Evolutionary conservation across 345 rosid species (phyloP), one percentile per base, ranked within the genome.

Genomic region (Ceriops decandra): DNA sequence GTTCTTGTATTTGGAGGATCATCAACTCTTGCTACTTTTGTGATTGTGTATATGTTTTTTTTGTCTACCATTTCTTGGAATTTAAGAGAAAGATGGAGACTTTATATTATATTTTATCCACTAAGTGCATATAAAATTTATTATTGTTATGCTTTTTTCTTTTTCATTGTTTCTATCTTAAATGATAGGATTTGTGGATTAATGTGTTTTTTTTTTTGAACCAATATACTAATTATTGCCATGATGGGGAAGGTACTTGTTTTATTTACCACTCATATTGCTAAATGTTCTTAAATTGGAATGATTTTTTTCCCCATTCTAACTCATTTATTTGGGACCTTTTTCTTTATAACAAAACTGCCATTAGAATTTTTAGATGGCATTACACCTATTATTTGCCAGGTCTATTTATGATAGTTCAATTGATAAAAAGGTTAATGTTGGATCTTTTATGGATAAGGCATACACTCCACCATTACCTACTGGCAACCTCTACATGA

Each of bases 321-420:
- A 19, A 26, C 42, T 49, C 19, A 33, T 56, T 68, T 72, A 62
- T 47, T 51, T 36, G 38, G 16, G 57, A 20, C 53, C 58, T 68
- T 21, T 66, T 5, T 52, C 63, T 53, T 46, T 74, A 65, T 77
- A 95, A 97, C 90, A 77, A 96, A 87, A 79, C 72, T 87, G 57
- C 99, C 99, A 5, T 76, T 90, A 74, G 97, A 95, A 86, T 91
- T 95, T 95, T 95, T 97, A 7, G 96, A 91, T 83, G 97, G 97
- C 36, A 95, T 93, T 20, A 91, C 97, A 26, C 96, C 99, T 65
- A 97, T 95, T 52, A 87, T 97, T 57, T 89, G 97, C 56, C 93
- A 96, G 42, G 92, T 91, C 61, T 59, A 81, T 95, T 74, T 95
- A 90, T 73, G 88, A 91, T 70, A 83, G 86, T 65, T 90, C 93